Percentiles rank a stretch among this genome's conserved stretches.
Evolutionary conservation across 2,329 filamentous ascomycete species (phyloP).

Genomic region (Arthrobotrys iridis): DNA sequence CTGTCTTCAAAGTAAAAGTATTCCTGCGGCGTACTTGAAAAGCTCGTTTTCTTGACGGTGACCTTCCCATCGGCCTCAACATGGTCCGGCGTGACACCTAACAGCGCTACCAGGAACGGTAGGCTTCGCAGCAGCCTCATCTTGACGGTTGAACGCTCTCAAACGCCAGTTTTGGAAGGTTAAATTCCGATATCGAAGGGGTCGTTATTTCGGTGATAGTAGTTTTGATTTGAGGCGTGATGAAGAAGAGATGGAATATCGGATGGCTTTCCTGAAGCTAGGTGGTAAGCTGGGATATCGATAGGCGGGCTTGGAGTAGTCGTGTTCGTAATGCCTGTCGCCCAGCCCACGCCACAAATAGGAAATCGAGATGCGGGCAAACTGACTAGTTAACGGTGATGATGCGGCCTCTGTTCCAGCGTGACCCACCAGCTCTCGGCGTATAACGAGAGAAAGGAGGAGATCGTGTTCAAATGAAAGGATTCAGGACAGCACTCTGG

Average conservation of each 20-base stretch:
- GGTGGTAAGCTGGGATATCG: slow-evolving; percentile 29
- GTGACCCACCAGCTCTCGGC: slow-evolving; percentile 10
- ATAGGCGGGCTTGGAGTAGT: slow-evolving; percentile 43
- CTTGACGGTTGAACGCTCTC: slow-evolving; percentile 40
- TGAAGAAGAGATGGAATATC: slow-evolving; percentile 17
- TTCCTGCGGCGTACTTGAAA: slow-evolving; percentile 73
- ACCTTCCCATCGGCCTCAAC: slow-evolving; percentile 24
- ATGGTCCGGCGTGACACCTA: slow-evolving; percentile 43
- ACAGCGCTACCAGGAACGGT: slow-evolving; percentile 53
- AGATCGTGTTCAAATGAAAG: not conserved
- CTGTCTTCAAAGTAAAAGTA: slow-evolving; percentile 91
- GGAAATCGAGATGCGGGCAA: slow-evolving; percentile 42
- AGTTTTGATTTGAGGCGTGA: not conserved
- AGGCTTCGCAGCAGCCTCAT: slow-evolving; percentile 55
- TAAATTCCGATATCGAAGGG: not conserved
- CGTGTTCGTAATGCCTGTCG: slow-evolving; percentile 52
- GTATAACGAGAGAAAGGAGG: not conserved
- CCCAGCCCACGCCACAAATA: slow-evolving; percentile 34
- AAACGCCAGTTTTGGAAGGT: slow-evolving; percentile 32
- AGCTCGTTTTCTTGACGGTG: slow-evolving; percentile 67
- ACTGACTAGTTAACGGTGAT: slow-evolving; percentile 7
- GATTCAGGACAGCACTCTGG: not conserved
- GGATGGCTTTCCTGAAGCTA: slow-evolving; percentile 4
- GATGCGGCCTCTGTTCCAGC: slow-evolving; percentile 24
- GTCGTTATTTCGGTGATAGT: slow-evolving; percentile 8